Percentiles rank a stretch among this genome's conserved stretches.
These are phyloP conservation scores for Hondaea fermentalgiana DNA, from an alignment of 108 stramenopile genomes.

Conservation along the genomic window DNA sequence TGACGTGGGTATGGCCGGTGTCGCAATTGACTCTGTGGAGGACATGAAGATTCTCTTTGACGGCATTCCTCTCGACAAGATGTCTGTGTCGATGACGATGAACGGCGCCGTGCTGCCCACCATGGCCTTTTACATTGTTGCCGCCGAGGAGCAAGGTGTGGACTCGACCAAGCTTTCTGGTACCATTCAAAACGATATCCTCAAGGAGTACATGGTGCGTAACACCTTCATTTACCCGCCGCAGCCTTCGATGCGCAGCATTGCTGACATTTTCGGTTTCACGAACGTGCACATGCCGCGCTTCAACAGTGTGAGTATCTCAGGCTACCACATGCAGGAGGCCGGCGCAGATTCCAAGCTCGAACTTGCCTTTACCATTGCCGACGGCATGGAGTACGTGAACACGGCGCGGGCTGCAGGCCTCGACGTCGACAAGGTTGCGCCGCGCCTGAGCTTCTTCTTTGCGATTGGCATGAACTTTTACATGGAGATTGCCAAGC, in stretches of 20 bases:
- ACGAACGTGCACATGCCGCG: constrained; percentile 86
- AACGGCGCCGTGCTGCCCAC: constrained; percentile 93
- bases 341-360: constrained; percentile 90
- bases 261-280: constrained; percentile 42
- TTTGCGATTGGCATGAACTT: constrained; percentile 94
- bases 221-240: constrained; percentile 62
- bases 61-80: constrained; percentile 82
- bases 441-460: constrained; percentile 89
- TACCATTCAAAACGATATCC: constrained; percentile 97
- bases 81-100: constrained; percentile 95
- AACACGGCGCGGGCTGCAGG: constrained; percentile 40
- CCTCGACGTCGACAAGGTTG: constrained; percentile 82
- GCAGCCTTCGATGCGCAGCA: constrained; percentile 42
- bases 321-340: constrained; percentile 98
- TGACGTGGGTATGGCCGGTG: constrained; percentile 98
- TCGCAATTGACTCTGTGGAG: constrained; percentile 81
- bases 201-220: constrained; percentile 94
- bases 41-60: constrained; percentile 95
- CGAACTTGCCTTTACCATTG: constrained; percentile 93
- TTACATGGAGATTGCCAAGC: constrained; percentile 84
- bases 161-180: constrained; percentile 56
- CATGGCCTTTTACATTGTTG: constrained; percentile 86
- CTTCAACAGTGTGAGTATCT: constrained; percentile 88
- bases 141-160: constrained; percentile 67
- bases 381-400: constrained; percentile 59